Percentiles rank a stretch among this genome's conserved stretches.
phyloP scores from a whole-genome alignment of 305 asterid species.

The Fraxinus dipetala region DNA sequence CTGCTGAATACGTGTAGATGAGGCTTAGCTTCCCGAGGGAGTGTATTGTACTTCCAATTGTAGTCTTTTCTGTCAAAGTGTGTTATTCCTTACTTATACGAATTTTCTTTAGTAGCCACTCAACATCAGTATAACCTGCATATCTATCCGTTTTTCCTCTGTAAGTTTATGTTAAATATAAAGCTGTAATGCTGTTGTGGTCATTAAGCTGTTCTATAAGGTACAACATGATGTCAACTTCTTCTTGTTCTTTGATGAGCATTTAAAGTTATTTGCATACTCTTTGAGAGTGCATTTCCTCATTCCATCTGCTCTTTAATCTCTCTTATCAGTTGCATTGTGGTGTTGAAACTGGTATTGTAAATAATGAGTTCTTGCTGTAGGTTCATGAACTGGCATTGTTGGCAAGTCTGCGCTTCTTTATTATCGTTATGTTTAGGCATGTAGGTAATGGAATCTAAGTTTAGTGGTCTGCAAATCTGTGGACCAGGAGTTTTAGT shows the following conservation, averaged over 20 bases:
- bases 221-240: background rate
- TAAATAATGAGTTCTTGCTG: background rate
- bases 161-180: background rate
- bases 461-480: background rate
- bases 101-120: background rate
- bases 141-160: background rate
- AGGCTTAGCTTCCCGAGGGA: background rate
- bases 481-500: background rate
- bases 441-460: background rate
- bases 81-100: background rate
- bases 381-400: background rate
- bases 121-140: background rate
- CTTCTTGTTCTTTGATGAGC: background rate
- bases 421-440: background rate
- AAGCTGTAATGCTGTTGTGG: background rate
- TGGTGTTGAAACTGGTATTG: background rate
- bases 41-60: background rate
- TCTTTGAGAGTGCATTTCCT: background rate
- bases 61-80: background rate
- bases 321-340: background rate
- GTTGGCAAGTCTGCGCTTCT: background rate
- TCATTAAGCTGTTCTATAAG: background rate
- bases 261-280: background rate
- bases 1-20: conserved; percentile 9
- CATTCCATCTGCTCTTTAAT: background rate